Conservation (phyloP, 352 stramenopile species). For the Globisporangium barbulae region DNA sequence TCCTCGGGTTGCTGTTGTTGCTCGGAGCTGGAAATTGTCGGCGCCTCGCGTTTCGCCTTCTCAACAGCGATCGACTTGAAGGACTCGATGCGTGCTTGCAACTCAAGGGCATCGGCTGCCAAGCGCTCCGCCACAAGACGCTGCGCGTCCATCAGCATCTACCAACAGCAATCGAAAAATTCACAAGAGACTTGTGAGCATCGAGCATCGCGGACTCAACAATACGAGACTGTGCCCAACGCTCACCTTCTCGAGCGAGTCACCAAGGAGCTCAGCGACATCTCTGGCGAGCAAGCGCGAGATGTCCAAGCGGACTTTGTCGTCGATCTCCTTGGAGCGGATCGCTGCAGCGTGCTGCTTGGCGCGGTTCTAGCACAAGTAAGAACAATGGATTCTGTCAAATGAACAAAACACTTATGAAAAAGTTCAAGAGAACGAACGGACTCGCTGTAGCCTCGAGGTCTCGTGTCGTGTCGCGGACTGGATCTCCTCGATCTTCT, state of each 20-base stretch:
- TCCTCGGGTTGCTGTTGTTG: constrained; percentile 3
- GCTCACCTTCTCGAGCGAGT: constrained; percentile 40
- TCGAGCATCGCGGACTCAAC: too few species aligned
- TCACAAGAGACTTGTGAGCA: neutral
- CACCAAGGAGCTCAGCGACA: constrained; percentile 26
- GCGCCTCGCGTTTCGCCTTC: neutral
- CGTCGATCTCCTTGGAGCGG: constrained; percentile 67
- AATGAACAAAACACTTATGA: neutral
- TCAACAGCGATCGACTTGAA: neutral
- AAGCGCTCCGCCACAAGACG: constrained; percentile 24
- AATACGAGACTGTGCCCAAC: neutral
- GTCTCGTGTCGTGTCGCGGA: constrained; percentile 37
- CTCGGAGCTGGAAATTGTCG: neutral
- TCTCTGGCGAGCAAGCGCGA: constrained; percentile 34
- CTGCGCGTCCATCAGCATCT: constrained; percentile 40
- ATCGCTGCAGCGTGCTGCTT: constrained; percentile 56
- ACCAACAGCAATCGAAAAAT: neutral
- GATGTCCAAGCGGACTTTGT: constrained; percentile 44
- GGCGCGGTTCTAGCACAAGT: constrained; percentile 43
- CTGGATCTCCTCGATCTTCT: constrained; percentile 56
- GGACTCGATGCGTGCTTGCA: constrained; percentile 12
- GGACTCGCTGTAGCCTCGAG: constrained; percentile 48
- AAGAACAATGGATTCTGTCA: neutral
- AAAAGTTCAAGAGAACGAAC: constrained; percentile 2
- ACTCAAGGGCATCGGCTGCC: constrained; percentile 7